Conservation (phyloP, 768 basidiomycete genomes). For the Panellus pusillus region DNA sequence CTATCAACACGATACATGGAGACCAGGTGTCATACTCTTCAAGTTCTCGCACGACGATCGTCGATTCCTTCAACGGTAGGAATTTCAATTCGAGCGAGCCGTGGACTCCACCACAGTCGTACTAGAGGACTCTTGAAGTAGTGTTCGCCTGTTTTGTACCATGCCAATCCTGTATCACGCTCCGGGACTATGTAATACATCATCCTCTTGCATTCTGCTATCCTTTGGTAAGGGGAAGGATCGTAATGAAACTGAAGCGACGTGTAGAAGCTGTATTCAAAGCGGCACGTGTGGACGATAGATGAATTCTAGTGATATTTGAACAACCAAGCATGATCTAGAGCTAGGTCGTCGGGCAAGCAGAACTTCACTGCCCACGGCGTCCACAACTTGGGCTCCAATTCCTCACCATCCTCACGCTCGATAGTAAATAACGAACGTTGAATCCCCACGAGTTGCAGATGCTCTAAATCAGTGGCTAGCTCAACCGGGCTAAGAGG, state of each 20-base stretch:
- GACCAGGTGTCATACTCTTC: conserved; percentile 13
- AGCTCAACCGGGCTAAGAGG: conserved; percentile 36
- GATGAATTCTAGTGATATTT: conserved; percentile 26
- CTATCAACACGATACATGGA: conserved; percentile 21
- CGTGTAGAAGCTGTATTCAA: not conserved
- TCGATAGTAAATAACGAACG: conserved; percentile 39
- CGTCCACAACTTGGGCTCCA: conserved; percentile 34
- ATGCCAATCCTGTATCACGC: not conserved
- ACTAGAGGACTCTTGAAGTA: not conserved
- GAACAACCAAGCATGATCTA: conserved; percentile 42
- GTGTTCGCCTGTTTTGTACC: not conserved
- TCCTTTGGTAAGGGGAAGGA: too few species aligned
- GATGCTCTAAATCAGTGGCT: conserved; percentile 30
- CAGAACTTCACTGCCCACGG: conserved; percentile 42
- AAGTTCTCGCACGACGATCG: conserved; percentile 13
- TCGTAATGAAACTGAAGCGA: too few species aligned
- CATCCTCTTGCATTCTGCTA: not conserved
- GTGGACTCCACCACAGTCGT: not conserved
- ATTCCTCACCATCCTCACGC: conserved; percentile 28
- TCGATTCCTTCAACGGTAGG: conserved; percentile 22
- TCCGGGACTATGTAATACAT: not conserved
- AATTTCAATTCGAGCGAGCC: not conserved
- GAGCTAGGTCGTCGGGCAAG: conserved; percentile 37
- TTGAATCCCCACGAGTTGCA: conserved; percentile 39
- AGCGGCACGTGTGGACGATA: not conserved